phyloP scores from a whole-genome alignment of 2,329 filamentous ascomycete genomes.

The Sclerotinia sclerotiorum region DNA sequence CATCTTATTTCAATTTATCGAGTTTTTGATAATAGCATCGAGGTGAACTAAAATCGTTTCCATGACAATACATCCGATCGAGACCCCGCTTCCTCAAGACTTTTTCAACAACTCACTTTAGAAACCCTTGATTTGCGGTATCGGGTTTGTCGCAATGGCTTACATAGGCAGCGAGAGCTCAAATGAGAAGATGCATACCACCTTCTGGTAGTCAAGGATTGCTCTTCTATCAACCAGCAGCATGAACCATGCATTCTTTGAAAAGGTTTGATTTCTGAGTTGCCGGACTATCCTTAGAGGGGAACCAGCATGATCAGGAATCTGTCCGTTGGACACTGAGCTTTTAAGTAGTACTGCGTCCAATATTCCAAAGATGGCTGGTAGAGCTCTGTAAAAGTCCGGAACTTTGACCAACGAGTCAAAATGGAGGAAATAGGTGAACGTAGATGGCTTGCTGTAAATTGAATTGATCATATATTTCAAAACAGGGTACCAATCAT shows the following conservation, averaged over 20 bases:
- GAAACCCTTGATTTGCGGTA: background rate
- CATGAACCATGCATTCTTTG: background rate
- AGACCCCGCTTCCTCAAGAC: too few relatives aligned
- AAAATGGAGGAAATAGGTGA: background rate
- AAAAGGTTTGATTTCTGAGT: background rate
- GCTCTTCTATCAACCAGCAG: background rate
- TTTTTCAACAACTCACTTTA: fast-evolving
- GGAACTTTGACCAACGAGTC: background rate
- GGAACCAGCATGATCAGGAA: background rate
- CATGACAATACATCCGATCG: too few relatives aligned
- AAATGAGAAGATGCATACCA: background rate
- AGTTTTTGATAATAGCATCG: background rate
- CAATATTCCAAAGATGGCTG: background rate
- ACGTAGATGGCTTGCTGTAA: background rate
- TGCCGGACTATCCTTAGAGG: background rate
- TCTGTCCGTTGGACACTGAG: background rate
- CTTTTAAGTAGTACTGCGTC: background rate
- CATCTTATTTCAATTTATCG: too few relatives aligned
- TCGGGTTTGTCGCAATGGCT: background rate
- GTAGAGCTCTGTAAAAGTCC: background rate
- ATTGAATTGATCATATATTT: background rate
- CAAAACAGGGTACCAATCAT: background rate
- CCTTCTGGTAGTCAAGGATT: background rate
- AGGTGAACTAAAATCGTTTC: too few relatives aligned
- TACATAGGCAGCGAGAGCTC: background rate